A percentile compares a stretch with the other conserved stretches of the same genome.
These are phyloP conservation scores for Xylariales sp. DNA, from an alignment of 2,329 filamentous ascomycete genomes.

Conservation along the genomic window DNA sequence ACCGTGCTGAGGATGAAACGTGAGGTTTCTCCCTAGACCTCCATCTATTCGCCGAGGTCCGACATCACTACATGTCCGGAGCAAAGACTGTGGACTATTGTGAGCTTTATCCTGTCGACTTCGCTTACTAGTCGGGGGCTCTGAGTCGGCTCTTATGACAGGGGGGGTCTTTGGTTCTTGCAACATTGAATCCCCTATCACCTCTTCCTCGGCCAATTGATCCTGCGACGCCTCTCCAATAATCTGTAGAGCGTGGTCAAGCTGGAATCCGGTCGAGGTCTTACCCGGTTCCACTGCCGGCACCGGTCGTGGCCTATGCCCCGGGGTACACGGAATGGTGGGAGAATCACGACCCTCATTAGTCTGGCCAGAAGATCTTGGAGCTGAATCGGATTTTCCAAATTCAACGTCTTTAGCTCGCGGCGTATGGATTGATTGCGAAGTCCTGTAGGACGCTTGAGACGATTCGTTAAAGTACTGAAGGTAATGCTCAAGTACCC, in stretches of 20 bases:
- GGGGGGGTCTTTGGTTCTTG: conserved; percentile 14
- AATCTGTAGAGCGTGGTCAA: neutral
- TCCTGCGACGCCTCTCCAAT: neutral
- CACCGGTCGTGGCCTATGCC: neutral
- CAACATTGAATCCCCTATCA: conserved; percentile 21
- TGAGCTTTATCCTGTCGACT: conserved; percentile 13
- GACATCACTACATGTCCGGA: conserved; percentile 30
- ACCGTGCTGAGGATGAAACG: conserved; percentile 20
- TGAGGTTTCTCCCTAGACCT: conserved; percentile 11
- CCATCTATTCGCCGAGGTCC: conserved; percentile 15
- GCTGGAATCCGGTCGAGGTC: neutral
- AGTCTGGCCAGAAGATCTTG: neutral
- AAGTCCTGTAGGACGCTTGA: conserved; percentile 2
- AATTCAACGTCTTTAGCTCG: neutral
- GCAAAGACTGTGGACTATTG: conserved; percentile 18
- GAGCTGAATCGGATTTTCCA: neutral
- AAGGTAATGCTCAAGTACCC: conserved; percentile 45
- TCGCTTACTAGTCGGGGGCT: conserved; percentile 27
- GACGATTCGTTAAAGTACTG: conserved; percentile 28
- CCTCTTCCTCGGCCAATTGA: conserved; percentile 13
- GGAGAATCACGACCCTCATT: neutral
- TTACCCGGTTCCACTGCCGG: neutral
- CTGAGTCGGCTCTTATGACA: conserved; percentile 25
- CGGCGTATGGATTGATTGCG: neutral
- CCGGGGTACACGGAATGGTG: conserved; percentile 10